These are phyloP conservation scores for Cladosporium sp. DNA, from an alignment of 2,329 filamentous ascomycete species.

Conservation along the genomic window DNA sequence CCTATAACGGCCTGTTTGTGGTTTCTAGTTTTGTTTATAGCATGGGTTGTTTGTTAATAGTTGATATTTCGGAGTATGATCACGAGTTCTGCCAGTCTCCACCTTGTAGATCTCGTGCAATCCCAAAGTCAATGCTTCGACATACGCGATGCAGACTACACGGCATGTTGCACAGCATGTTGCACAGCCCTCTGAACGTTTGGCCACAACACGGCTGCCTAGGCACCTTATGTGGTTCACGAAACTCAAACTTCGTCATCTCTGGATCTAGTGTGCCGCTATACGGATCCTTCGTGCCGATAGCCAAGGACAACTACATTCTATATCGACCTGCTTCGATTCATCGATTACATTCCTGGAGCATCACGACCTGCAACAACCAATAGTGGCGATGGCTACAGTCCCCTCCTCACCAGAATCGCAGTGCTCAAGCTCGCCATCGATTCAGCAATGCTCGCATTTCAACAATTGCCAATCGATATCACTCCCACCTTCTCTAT, in stretches of 20 bases:
- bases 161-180: no score
- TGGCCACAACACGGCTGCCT: no score
- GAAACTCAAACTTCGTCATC: not conserved
- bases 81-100: not conserved
- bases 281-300: not conserved
- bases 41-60: not conserved
- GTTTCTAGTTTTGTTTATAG: not conserved
- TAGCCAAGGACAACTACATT: not conserved
- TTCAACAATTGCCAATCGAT: not conserved
- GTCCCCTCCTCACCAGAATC: no score
- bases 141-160: no score
- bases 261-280: not conserved
- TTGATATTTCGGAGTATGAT: not conserved
- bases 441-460: not conserved
- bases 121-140: no score
- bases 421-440: no score
- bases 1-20: conserved; percentile 9
- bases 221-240: no score
- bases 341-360: not conserved
- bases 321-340: not conserved
- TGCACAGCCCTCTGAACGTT: no score
- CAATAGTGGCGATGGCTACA: not conserved
- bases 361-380: no score
- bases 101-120: no score
- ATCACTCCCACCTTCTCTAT: not conserved